Evolutionary conservation across 1,284 basidiomycete species (phyloP).

Genomic region (Pholiota adiposa): DNA sequence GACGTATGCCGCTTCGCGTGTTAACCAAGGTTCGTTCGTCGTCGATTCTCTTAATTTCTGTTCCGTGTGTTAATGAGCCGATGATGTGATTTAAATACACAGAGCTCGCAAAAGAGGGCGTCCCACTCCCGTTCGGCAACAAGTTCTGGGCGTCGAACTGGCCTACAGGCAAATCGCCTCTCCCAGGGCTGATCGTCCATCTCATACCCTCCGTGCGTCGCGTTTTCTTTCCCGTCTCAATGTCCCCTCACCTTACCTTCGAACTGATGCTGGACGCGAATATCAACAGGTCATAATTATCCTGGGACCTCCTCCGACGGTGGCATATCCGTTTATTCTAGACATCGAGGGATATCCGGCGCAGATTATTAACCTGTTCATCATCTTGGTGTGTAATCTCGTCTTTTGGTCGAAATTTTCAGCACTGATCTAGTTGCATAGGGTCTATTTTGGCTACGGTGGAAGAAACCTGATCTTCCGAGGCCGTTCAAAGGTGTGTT

Average conservation of each 20-base stretch:
- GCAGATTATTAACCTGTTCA: conserved; percentile 61
- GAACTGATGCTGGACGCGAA: no score
- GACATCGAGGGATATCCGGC: conserved; percentile 61
- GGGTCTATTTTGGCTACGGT: conserved; percentile 63
- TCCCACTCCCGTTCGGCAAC: conserved; percentile 49
- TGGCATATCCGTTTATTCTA: conserved; percentile 58
- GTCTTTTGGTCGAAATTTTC: not conserved
- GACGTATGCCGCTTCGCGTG: conserved; percentile 48
- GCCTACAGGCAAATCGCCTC: conserved; percentile 48
- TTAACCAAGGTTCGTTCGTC: conserved; percentile 46
- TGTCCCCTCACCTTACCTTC: no score
- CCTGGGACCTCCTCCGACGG: conserved; percentile 46
- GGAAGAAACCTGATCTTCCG: conserved; percentile 44
- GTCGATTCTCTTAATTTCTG: not conserved
- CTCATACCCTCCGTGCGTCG: conserved; percentile 36
- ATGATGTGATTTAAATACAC: not conserved
- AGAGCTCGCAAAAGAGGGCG: conserved; percentile 58
- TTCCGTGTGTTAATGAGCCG: not conserved
- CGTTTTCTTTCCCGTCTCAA: no score
- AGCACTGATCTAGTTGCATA: conserved; percentile 21
- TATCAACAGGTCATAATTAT: conserved; percentile 57
- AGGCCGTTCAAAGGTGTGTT: conserved; percentile 59
- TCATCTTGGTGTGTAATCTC: conserved; percentile 42
- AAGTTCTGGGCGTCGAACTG: conserved; percentile 49
- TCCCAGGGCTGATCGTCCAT: conserved; percentile 48